Evolutionary conservation across 225 moss, liverwort and hornwort genomes (phyloP).

Genomic region (Pseudisothecium myosuroides): DNA sequence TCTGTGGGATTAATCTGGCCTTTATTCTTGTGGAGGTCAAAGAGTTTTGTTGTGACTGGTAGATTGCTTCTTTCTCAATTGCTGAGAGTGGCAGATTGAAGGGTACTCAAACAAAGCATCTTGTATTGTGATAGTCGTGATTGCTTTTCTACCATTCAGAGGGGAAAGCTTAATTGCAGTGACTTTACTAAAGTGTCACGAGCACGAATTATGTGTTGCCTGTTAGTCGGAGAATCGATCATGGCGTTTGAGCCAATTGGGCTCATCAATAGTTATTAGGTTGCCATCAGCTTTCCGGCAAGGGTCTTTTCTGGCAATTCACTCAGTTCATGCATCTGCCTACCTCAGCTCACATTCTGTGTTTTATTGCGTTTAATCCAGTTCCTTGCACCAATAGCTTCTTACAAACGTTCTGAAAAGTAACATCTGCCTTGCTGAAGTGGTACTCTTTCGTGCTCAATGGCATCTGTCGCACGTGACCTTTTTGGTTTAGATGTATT

Average conservation of each 20-base stretch:
- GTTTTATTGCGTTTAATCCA: not conserved
- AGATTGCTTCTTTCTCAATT: constrained; percentile 1
- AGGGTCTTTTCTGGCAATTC: not conserved
- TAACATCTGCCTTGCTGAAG: not conserved
- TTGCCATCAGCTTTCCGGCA: not conserved
- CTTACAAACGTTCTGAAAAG: not conserved
- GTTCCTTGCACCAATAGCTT: not conserved
- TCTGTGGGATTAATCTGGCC: not conserved
- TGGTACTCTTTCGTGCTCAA: not conserved
- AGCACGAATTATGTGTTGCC: constrained; percentile 14
- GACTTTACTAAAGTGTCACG: not conserved
- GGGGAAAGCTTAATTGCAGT: not conserved
- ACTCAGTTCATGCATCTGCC: not conserved
- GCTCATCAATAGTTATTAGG: constrained; percentile 16
- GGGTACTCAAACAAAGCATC: constrained; percentile 10
- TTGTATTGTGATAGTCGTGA: constrained; percentile 26
- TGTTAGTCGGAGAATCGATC: not conserved
- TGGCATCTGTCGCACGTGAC: not conserved
- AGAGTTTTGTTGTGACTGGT: constrained; percentile 7
- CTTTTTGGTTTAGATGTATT: not conserved
- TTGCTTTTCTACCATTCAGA: constrained; percentile 18
- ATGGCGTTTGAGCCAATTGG: constrained; percentile 6
- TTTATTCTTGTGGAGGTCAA: constrained; percentile 5
- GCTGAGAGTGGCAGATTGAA: constrained; percentile 11
- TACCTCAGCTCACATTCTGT: not conserved